Evolutionary conservation across 768 basidiomycete genomes (phyloP).

Genomic region (Brasilioporus rufonigricans): DNA sequence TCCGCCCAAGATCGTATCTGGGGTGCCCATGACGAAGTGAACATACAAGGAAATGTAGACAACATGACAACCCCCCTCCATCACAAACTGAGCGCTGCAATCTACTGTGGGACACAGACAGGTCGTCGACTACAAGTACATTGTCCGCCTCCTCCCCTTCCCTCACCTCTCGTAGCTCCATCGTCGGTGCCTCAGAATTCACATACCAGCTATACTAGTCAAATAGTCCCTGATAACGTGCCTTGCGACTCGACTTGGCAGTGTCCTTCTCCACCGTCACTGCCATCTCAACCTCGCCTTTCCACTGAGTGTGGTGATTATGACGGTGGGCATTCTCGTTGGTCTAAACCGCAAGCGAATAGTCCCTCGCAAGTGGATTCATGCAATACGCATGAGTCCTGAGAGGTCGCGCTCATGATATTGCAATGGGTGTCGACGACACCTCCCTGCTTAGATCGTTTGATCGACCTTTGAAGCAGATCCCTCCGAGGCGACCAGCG

Average conservation of each 20-base stretch:
- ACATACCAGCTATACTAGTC: too few relatives aligned
- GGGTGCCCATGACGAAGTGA: conserved; percentile 15
- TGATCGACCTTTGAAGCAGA: conserved; percentile 17
- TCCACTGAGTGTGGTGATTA: conserved; percentile 13
- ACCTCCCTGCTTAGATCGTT: conserved; percentile 18
- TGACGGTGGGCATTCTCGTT: conserved; percentile 14
- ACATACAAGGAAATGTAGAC: conserved; percentile 24
- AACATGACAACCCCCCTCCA: conserved; percentile 24
- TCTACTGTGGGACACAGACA: conserved; percentile 29
- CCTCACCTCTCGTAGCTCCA: conserved; percentile 30
- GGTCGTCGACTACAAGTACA: conserved; percentile 43
- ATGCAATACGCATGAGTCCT: conserved; percentile 16
- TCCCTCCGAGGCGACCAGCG: conserved; percentile 15
- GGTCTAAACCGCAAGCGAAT: conserved; percentile 12
- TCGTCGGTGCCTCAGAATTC: conserved; percentile 9
- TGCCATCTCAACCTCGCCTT: conserved; percentile 2
- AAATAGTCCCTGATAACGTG: neutral
- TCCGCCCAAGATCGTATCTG: conserved; percentile 30
- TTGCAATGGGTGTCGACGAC: conserved; percentile 29
- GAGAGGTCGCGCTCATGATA: conserved; percentile 21
- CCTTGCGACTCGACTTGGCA: conserved; percentile 11
- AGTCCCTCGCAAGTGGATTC: conserved; percentile 15
- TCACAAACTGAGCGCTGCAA: conserved; percentile 22
- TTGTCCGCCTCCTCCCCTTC: conserved; percentile 43
- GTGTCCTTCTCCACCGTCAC: conserved; percentile 9